phyloP scores from a whole-genome alignment of 371 early-diverging fungal species.

The Zancudomyces culisetae region DNA sequence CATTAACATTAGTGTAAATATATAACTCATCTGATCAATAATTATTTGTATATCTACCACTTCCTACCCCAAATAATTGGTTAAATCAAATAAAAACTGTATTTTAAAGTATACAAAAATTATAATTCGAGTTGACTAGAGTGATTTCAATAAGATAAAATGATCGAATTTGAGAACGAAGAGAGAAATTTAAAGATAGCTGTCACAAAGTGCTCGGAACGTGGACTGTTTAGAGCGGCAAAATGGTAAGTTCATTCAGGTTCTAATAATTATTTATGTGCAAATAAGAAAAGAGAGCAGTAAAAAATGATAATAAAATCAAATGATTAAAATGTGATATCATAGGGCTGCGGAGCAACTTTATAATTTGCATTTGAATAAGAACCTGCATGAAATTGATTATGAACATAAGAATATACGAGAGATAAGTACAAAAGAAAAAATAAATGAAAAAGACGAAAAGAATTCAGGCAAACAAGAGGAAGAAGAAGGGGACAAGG shows the following conservation, averaged over 20 bases:
- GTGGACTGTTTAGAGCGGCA: conserved; percentile 41
- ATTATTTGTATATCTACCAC: no score
- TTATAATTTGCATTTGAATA: conserved; percentile 29
- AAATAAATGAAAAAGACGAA: conserved; percentile 11
- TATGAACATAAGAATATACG: conserved; percentile 6
- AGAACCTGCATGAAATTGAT: no score
- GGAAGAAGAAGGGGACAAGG: conserved; percentile 16
- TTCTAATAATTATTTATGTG: background rate
- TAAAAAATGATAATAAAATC: background rate
- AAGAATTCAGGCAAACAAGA: conserved; percentile 9
- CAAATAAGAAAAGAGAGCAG: background rate
- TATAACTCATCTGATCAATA: no score
- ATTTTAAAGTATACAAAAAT: no score
- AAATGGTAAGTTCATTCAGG: conserved; percentile 33
- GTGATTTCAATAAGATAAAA: no score
- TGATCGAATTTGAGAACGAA: no score
- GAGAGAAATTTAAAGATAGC: conserved; percentile 31
- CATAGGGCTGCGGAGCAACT: conserved; percentile 50
- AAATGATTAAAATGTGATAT: background rate
- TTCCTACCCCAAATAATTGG: no score
- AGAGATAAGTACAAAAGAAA: background rate
- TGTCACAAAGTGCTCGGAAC: conserved; percentile 37
- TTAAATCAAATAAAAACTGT: no score
- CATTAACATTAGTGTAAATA: no score
- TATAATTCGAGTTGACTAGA: no score